Evolutionary conservation across 345 rosid species (phyloP).

Genomic region (Ailanthus altissimus): DNA sequence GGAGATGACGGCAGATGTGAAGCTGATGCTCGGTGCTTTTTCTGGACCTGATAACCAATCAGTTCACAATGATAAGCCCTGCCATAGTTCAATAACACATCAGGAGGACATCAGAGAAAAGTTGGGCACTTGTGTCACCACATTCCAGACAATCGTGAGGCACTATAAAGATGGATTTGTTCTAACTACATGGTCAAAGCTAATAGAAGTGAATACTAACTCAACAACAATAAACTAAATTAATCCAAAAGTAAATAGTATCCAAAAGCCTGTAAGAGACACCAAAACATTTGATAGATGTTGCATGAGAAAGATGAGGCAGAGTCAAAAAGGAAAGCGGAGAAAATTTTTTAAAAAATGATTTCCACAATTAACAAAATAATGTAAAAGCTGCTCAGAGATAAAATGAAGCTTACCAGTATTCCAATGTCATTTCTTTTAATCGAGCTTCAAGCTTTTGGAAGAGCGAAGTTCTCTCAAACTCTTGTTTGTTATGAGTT

Average conservation of each 20-base stretch:
- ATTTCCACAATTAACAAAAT: not conserved
- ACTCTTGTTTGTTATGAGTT: constrained; percentile 93
- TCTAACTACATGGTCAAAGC: too few relatives aligned
- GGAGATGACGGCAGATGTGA: constrained; percentile 30
- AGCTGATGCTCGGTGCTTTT: constrained; percentile 40
- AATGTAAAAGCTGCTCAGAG: not conserved
- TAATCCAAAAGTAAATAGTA: not conserved
- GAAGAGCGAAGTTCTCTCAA: constrained; percentile 92
- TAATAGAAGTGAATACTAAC: not conserved
- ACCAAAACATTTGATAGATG: not conserved
- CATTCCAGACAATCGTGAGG: not conserved
- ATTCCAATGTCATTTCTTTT: constrained; percentile 91
- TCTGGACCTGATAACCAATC: constrained; percentile 69
- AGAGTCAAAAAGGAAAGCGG: not conserved
- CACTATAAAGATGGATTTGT: not conserved
- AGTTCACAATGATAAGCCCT: constrained; percentile 80
- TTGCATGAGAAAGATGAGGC: not conserved
- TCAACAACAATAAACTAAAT: not conserved
- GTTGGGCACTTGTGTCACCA: not conserved
- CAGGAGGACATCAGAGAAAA: constrained; percentile 20
- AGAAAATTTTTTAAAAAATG: not conserved
- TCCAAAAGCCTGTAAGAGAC: not conserved
- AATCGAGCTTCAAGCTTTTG: constrained; percentile 91
- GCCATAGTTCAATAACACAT: constrained; percentile 29
- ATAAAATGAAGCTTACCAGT: constrained; percentile 54